Percentiles rank a stretch among this genome's conserved stretches.
Conservation (phyloP, 2,329 filamentous ascomycete species). For the Colletotrichum sojae region DNA sequence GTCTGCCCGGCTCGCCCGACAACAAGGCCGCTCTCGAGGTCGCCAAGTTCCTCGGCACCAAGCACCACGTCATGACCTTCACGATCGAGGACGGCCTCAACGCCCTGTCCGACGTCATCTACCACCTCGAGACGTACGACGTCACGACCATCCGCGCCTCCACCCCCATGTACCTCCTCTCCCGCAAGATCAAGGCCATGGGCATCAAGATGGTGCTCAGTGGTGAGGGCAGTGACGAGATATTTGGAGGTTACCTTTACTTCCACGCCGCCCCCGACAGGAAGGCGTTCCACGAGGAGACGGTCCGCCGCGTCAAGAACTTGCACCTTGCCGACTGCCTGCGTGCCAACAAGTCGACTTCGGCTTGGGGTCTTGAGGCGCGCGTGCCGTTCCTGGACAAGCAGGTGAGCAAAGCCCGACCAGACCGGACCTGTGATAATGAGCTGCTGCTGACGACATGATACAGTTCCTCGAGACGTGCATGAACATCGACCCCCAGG, state of each 20-base stretch:
- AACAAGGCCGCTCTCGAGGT: slow-evolving; percentile 93
- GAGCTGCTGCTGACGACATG: neutral
- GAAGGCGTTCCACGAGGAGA: slow-evolving; percentile 95
- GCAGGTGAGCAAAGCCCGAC: slow-evolving; percentile 66
- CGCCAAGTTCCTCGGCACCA: slow-evolving; percentile 95
- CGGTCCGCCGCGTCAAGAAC: slow-evolving; percentile 94
- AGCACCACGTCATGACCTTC: slow-evolving; percentile 98
- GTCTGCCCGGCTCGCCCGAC: slow-evolving; percentile 92
- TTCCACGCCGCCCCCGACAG: slow-evolving; percentile 95
- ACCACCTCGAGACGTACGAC: slow-evolving; percentile 97
- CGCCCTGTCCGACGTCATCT: slow-evolving; percentile 97
- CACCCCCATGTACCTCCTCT: slow-evolving; percentile 98
- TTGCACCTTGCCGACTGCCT: slow-evolving; percentile 96
- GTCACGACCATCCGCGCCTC: slow-evolving; percentile 98
- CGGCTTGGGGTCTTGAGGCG: slow-evolving; percentile 97
- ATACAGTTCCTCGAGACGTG: slow-evolving; percentile 85
- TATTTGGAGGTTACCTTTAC: slow-evolving; percentile 98
- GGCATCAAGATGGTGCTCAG: slow-evolving; percentile 99
- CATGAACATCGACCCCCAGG: slow-evolving; percentile 94
- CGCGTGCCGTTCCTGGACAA: slow-evolving; percentile 99
- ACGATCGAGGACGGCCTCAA: slow-evolving; percentile 98
- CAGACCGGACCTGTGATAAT: neutral
- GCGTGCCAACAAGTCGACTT: slow-evolving; percentile 98
- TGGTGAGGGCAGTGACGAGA: slow-evolving; percentile 97
- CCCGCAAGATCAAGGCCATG: slow-evolving; percentile 99